Conservation (phyloP, 2,329 filamentous ascomycete species). For the Colletotrichum sp. region DNA sequence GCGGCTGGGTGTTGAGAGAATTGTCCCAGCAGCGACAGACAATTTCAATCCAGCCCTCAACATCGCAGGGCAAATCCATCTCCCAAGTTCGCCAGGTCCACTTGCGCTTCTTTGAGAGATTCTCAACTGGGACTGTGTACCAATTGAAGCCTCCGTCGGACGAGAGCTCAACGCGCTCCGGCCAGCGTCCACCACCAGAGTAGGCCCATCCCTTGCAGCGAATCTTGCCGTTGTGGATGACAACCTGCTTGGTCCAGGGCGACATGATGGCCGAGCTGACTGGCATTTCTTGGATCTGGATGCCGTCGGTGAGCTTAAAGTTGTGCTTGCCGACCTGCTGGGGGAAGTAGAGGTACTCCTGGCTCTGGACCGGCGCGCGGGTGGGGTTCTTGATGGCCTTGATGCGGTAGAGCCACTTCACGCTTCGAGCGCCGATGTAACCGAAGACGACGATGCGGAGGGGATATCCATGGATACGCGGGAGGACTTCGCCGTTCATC, state of each 20-base stretch:
- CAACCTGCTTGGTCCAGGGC: conserved; percentile 63
- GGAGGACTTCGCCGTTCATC: conserved; percentile 72
- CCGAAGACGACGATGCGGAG: conserved; percentile 67
- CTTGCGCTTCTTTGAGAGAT: conserved; percentile 66
- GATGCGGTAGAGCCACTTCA: conserved; percentile 69
- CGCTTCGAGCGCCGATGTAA: conserved; percentile 70
- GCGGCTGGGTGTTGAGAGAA: conserved; percentile 64
- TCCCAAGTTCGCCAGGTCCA: conserved; percentile 71
- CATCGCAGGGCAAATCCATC: conserved; percentile 65
- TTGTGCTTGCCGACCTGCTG: conserved; percentile 75
- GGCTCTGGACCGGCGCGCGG: conserved; percentile 65
- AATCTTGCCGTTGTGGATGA: conserved; percentile 66
- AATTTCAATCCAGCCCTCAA: conserved; percentile 66
- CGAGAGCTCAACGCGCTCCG: conserved; percentile 68
- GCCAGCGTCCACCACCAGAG: conserved; percentile 63
- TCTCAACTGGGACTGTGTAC: conserved; percentile 66
- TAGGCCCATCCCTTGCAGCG: conserved; percentile 63
- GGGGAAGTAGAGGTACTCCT: conserved; percentile 73
- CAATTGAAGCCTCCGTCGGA: conserved; percentile 68
- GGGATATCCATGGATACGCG: conserved; percentile 70
- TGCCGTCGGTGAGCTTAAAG: conserved; percentile 60
- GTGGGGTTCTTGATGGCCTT: conserved; percentile 63
- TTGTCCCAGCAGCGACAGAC: conserved; percentile 68
- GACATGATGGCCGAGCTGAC: conserved; percentile 72
- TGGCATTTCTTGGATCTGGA: conserved; percentile 76